Conservation (phyloP, 73 alveolate genomes). For the Halteria grandinella region DNA sequence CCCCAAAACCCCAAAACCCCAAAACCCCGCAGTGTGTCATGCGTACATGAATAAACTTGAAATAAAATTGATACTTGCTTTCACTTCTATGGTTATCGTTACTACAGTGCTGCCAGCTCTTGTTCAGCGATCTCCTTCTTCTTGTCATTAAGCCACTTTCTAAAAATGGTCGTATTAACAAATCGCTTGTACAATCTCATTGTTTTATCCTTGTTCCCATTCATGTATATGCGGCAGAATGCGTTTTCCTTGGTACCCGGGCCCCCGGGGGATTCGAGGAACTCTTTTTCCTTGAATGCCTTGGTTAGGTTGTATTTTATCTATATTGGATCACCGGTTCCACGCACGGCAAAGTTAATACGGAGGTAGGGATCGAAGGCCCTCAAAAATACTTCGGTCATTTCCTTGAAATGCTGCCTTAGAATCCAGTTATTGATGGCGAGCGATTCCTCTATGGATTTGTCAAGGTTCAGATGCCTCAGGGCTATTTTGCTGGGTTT, state of each 20-base stretch:
- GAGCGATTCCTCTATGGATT: conserved; percentile 36
- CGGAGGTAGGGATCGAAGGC: conserved; percentile 28
- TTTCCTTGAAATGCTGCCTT: conserved; percentile 53
- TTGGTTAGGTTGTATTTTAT: conserved; percentile 4
- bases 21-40: too few species aligned
- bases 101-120: too few species aligned
- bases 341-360: conserved; percentile 6
- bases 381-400: conserved; percentile 39
- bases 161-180: conserved; percentile 47
- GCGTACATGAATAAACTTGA: too few species aligned
- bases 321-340: conserved; percentile 3
- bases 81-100: too few species aligned
- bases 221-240: conserved; percentile 36
- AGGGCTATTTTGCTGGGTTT: conserved; percentile 27
- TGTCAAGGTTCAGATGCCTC: conserved; percentile 28
- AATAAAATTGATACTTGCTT: too few species aligned
- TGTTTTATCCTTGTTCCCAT: conserved; percentile 52
- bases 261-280: neutral
- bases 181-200: conserved; percentile 53
- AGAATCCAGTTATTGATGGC: conserved; percentile 60
- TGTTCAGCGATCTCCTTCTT: conserved; percentile 1
- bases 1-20: conserved; percentile 9
- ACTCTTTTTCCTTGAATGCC: conserved; percentile 48
- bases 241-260: conserved; percentile 41
- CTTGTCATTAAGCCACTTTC: conserved; percentile 57